phyloP scores from a whole-genome alignment of 768 basidiomycete genomes.

The Xerocomellus chrysenteron region DNA sequence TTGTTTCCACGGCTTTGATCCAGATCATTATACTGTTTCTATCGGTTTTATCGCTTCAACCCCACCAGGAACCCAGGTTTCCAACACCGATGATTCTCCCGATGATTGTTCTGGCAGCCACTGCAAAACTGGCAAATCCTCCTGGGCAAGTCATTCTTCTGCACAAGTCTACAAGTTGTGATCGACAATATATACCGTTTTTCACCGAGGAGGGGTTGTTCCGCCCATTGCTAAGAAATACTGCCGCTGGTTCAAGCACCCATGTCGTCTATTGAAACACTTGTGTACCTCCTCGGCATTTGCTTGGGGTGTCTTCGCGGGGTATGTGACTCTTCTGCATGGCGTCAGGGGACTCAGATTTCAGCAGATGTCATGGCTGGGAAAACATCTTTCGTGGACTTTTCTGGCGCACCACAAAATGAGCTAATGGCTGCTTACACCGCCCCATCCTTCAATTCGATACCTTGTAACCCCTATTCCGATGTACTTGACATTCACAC shows the following conservation, averaged over 20 bases:
- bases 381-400: slow-evolving; percentile 26
- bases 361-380: slow-evolving; percentile 25
- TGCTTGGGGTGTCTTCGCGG: slow-evolving; percentile 29
- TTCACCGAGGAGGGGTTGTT: slow-evolving; percentile 42
- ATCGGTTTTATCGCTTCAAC: slow-evolving; percentile 32
- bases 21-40: slow-evolving; percentile 32
- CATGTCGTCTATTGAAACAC: slow-evolving; percentile 40
- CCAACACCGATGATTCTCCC: slow-evolving; percentile 36
- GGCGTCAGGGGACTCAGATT: background rate
- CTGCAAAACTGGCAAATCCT: slow-evolving; percentile 27
- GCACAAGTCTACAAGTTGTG: background rate
- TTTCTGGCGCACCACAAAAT: slow-evolving; percentile 27
- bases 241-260: slow-evolving; percentile 1
- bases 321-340: slow-evolving; percentile 15
- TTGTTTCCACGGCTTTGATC: slow-evolving; percentile 24
- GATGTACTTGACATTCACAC: slow-evolving; percentile 22
- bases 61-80: slow-evolving; percentile 41
- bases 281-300: slow-evolving; percentile 39
- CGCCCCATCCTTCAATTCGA: background rate
- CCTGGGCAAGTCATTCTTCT: slow-evolving; percentile 30
- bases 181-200: slow-evolving; percentile 7
- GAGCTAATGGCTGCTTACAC: slow-evolving; percentile 19
- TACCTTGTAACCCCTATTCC: slow-evolving; percentile 35
- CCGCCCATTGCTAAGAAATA: slow-evolving; percentile 26
- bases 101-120: slow-evolving; percentile 30